Evolutionary conservation across 176 grass and related monocot species (phyloP), one percentile per base, ranked within the genome.

Genomic region (Poa annua): DNA sequence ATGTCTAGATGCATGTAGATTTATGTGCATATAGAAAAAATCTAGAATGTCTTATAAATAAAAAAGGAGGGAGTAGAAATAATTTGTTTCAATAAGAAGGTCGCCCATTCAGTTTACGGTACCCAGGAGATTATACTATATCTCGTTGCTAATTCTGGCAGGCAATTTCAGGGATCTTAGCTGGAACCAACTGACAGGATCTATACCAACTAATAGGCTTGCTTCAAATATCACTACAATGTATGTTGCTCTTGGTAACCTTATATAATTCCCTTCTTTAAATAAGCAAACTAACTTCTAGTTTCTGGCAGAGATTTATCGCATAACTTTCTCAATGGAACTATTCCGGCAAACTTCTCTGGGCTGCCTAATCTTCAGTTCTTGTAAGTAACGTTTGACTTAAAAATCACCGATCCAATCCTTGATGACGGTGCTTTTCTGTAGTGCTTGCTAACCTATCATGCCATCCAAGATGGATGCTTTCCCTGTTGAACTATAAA

Each of bases 151-250:
- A 83, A 74, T 59, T 81, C n/a, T 53, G 20, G 51, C 69, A 53
- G 81, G 80, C 41, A 52, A 51, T 99, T 93, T 93, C 93, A 99
- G 96, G 86, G 96, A 99, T 93, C 93, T 99, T 78, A 96, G 96
- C 82, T 92, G 80, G 89, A 99, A 99, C 89, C 80, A 96, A 69
- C 81, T 99, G 87, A 90, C 61, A 8, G 96, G 96, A 48, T 76
- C 80, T 64, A 84, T 99, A 88, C 87, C 96, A 54, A 83, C 83
- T 24, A 82, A 88, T 81, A 93, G 89, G 74, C 88, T 99, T 57
- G 72, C 96, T 63, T 75, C 80, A 71, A 85, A 67, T 76, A 85
- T 99, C 42, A 99, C 96, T 11, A 99, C 96, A 0, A 90, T 96
- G 96, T 98, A 98, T 83, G 80, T 69, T 79, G 14, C 24, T 64